phyloP scores from a whole-genome alignment of 345 rosid genomes.

The Murraya paniculata region DNA sequence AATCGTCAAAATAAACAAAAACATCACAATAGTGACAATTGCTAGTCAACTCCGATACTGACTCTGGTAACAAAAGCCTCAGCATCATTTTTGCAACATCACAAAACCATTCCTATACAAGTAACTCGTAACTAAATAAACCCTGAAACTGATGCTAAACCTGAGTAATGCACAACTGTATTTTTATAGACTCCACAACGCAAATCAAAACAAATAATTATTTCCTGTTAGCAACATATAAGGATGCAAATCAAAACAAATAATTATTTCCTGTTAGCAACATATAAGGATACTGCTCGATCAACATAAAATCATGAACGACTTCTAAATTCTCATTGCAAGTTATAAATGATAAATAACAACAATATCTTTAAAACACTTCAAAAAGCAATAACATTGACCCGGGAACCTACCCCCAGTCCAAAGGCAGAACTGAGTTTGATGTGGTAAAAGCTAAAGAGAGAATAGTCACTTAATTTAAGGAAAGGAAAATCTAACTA shows the following conservation, averaged over 20 bases:
- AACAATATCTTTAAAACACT: neutral
- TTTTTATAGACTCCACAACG: too few relatives aligned
- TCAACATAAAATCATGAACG: neutral
- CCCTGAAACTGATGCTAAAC: too few relatives aligned
- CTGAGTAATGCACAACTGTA: too few relatives aligned
- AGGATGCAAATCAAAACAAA: neutral
- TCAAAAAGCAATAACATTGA: neutral
- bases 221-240: neutral
- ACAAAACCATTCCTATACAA: too few relatives aligned
- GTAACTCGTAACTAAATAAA: too few relatives aligned
- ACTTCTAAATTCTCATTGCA: slow-evolving; percentile 6
- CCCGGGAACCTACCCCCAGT: neutral
- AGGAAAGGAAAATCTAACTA: slow-evolving; percentile 20
- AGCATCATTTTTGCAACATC: too few relatives aligned
- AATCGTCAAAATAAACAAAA: too few relatives aligned
- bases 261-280: too few relatives aligned
- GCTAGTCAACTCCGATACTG: too few relatives aligned
- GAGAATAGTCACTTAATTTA: neutral
- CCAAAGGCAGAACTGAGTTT: neutral
- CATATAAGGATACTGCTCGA: neutral
- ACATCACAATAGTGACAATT: too few relatives aligned
- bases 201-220: neutral
- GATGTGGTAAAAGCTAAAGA: neutral
- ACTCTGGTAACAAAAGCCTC: too few relatives aligned
- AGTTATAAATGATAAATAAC: neutral